Evolutionary conservation across 2,329 filamentous ascomycete species (phyloP).

Genomic region (Lomentospora prolificans): DNA sequence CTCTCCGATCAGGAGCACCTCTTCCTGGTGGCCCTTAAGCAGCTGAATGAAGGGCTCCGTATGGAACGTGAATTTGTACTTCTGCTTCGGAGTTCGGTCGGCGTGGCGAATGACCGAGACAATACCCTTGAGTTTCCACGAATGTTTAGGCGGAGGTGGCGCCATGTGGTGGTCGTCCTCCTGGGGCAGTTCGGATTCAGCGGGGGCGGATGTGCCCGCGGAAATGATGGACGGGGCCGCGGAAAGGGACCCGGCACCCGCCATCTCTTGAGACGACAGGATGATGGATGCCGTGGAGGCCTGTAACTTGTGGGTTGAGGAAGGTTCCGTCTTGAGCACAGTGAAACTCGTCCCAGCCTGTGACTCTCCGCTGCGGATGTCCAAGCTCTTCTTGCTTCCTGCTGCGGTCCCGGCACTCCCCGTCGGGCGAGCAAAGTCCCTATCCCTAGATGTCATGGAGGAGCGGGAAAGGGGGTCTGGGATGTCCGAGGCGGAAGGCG

Average conservation of each 20-base stretch:
- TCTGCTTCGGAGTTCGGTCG: constrained; percentile 95
- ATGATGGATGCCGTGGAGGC: background rate
- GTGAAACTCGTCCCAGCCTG: background rate
- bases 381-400: constrained; percentile 8
- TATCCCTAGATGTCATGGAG: background rate
- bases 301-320: constrained; percentile 7
- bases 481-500: constrained; percentile 35
- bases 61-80: constrained; percentile 99
- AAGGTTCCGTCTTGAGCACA: constrained; percentile 6
- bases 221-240: constrained; percentile 30
- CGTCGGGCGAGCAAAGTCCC: background rate
- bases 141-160: constrained; percentile 71
- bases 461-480: constrained; percentile 26
- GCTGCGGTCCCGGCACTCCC: background rate
- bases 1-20: constrained; percentile 88
- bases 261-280: background rate
- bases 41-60: constrained; percentile 92
- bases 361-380: background rate
- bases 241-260: constrained; percentile 20
- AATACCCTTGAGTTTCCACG: constrained; percentile 97
- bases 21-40: constrained; percentile 89
- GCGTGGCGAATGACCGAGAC: constrained; percentile 94
- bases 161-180: constrained; percentile 35
- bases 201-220: constrained; percentile 26
- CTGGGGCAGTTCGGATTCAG: constrained; percentile 19